Base-by-base conservation (phyloP, 345 rosid genomes). In the Aethionema arabicum region DNA sequence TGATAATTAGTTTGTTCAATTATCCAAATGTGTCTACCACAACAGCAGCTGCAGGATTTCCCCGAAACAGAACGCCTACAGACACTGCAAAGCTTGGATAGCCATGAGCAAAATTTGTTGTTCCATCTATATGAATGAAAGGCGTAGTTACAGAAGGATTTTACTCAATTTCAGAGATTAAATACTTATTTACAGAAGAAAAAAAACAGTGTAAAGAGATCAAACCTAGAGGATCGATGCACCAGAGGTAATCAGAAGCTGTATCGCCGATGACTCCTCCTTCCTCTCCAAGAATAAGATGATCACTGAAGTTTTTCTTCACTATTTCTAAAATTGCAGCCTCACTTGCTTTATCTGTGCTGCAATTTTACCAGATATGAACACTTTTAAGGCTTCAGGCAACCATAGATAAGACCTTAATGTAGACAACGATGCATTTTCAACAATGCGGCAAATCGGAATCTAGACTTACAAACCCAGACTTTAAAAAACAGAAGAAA, bases 31-130 rank as follows among this genome's bases (percentile, higher is more conserved):
- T 8, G 45, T 31, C 0, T 88, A 92, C 98, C 92, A 92, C 98
- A 56, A 88, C 75, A 66, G 95, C 98, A 55, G 96, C 95, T 6
- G 81, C 87, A 40, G 96, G 96, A 5, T 69, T 85, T 63, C 98
- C 96, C 10, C 63, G 87, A 76, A 78, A 87, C 32, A 92, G 77
- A 77, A 89, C 91, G 69, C 82, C 98, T n/a, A 92, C 85, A 46
- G 96, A 89, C 55, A 92, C 93, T 11, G 98, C 96, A 80, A 89
- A 92, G 83, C 96, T 86, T 31, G 96, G 98, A 78, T 92, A 92
- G 59, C 95, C 83, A 61, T 92, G 98, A 5, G 98, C 91, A 61
- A 92, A 92, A 76, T 89, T 89, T 51, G 96, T 92, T 61, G 98
- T 92, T 72, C 98, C 98, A 80, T 92, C 98, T 87, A 63, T 59